Conservation (phyloP, 768 basidiomycete species). For the Rickenella mellea region DNA sequence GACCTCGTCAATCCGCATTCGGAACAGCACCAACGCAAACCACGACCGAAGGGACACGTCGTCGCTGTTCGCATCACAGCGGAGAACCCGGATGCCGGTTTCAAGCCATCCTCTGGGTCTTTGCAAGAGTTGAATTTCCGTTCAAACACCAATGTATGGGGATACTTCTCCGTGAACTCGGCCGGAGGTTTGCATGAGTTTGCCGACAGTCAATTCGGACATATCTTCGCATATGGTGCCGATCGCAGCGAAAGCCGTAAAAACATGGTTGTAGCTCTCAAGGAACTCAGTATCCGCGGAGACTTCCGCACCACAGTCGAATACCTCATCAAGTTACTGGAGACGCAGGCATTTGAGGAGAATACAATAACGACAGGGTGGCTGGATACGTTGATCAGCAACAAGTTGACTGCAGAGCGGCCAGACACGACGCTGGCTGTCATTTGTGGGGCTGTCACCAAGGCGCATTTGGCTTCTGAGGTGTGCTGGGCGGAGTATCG, state of each 20-base stretch:
- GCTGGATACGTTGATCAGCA: slow-evolving; percentile 95
- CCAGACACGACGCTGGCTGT: slow-evolving; percentile 91
- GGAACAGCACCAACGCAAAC: slow-evolving; percentile 84
- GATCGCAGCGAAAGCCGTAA: slow-evolving; percentile 92
- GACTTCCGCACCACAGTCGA: slow-evolving; percentile 99
- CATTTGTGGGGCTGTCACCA: slow-evolving; percentile 92
- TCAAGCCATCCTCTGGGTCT: slow-evolving; percentile 96
- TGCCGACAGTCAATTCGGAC: slow-evolving; percentile 98
- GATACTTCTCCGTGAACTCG: slow-evolving; percentile 95
- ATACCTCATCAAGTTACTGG: slow-evolving; percentile 95
- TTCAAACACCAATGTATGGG: slow-evolving; percentile 99
- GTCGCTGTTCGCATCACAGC: slow-evolving; percentile 99
- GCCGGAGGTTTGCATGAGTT: slow-evolving; percentile 98
- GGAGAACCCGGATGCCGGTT: slow-evolving; percentile 98
- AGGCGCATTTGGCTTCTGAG: slow-evolving; percentile 85
- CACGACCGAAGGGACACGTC: slow-evolving; percentile 94
- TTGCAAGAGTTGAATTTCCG: slow-evolving; percentile 99
- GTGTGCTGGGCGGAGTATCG: slow-evolving; percentile 90
- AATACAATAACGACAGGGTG: slow-evolving; percentile 98
- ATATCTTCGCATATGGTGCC: slow-evolving; percentile 97
- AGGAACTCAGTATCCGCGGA: slow-evolving; percentile 96
- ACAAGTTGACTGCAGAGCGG: slow-evolving; percentile 93
- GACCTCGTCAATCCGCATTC: slow-evolving; percentile 88
- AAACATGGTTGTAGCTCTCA: slow-evolving; percentile 99
- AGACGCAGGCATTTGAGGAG: slow-evolving; percentile 91